A percentile compares a stretch with the other conserved stretches of the same genome.
These are phyloP conservation scores for Puccinellia tenuiflora DNA, from an alignment of 176 grass and related monocot genomes.

Conservation along the genomic window DNA sequence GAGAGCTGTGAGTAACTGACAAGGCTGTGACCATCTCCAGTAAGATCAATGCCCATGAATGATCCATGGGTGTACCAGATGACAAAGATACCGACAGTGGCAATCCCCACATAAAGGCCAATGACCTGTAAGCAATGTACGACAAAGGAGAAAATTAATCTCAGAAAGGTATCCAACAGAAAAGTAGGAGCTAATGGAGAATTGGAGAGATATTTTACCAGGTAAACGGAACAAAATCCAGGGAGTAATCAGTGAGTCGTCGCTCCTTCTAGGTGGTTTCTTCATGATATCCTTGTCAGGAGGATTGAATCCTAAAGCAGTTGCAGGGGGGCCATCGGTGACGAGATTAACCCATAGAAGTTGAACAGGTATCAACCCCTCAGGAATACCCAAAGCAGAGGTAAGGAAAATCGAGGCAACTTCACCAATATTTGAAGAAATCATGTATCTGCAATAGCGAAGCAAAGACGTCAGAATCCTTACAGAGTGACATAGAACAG, in stretches of 20 bases:
- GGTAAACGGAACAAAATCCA: conserved; percentile 97
- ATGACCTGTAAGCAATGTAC: conserved; percentile 37
- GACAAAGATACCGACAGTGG: conserved; percentile 86
- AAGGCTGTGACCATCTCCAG: conserved; percentile 81
- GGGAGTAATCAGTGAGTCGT: conserved; percentile 85
- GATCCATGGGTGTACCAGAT: conserved; percentile 97
- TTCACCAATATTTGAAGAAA: conserved; percentile 97
- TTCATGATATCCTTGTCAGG: conserved; percentile 99
- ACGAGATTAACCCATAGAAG: conserved; percentile 98
- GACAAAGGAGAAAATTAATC: background rate
- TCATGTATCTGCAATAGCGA: conserved; percentile 78
- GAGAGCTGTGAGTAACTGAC: conserved; percentile 90
- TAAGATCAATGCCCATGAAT: conserved; percentile 92
- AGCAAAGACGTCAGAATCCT: conserved; percentile 30
- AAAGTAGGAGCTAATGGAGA: background rate
- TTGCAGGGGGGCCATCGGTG: conserved; percentile 90
- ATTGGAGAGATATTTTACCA: conserved; percentile 37
- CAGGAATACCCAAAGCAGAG: conserved; percentile 91
- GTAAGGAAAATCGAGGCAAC: conserved; percentile 96
- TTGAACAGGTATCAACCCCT: conserved; percentile 96
- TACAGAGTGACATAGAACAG: background rate
- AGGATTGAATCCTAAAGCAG: conserved; percentile 94
- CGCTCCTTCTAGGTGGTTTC: conserved; percentile 80
- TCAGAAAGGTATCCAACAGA: background rate
- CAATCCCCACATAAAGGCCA: conserved; percentile 75